phyloP scores from a whole-genome alignment of 2,329 filamentous ascomycete species.

The Hymenotorrendiella dingleyae region DNA sequence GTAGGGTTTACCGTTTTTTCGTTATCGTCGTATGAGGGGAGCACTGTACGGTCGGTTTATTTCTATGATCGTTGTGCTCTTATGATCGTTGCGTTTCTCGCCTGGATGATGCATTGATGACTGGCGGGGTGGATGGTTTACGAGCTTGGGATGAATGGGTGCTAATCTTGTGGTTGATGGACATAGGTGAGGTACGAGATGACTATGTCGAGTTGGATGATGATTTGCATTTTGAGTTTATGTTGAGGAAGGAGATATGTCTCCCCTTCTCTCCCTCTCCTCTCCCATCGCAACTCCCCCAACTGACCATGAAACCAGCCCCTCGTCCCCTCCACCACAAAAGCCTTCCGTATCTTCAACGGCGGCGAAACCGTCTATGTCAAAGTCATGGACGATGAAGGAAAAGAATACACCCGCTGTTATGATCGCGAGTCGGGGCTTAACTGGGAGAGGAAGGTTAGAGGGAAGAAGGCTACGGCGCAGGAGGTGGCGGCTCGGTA shows the following conservation, averaged over 20 bases:
- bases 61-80: too few species aligned
- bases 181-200: not conserved
- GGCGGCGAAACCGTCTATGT: constrained; percentile 5
- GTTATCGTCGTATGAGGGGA: not conserved
- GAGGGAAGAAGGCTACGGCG: not conserved
- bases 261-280: not conserved
- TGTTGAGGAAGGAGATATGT: not conserved
- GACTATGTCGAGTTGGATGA: not conserved
- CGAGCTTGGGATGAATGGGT: too few species aligned
- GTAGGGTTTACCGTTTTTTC: not conserved
- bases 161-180: not conserved
- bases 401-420: not conserved
- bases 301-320: not conserved
- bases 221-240: not conserved
- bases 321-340: not conserved
- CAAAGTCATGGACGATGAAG: constrained; percentile 5
- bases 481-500: too few species aligned
- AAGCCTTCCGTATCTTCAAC: not conserved
- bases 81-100: too few species aligned
- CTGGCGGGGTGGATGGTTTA: too few species aligned
- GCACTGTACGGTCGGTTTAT: too few species aligned
- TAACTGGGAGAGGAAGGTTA: not conserved
- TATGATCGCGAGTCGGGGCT: not conserved
- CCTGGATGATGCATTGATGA: too few species aligned
- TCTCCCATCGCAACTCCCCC: not conserved